A percentile compares a stretch with the other conserved stretches of the same genome.
phyloP scores from a whole-genome alignment of 306 rosid genomes.

The Casuarina equisetifolia region DNA sequence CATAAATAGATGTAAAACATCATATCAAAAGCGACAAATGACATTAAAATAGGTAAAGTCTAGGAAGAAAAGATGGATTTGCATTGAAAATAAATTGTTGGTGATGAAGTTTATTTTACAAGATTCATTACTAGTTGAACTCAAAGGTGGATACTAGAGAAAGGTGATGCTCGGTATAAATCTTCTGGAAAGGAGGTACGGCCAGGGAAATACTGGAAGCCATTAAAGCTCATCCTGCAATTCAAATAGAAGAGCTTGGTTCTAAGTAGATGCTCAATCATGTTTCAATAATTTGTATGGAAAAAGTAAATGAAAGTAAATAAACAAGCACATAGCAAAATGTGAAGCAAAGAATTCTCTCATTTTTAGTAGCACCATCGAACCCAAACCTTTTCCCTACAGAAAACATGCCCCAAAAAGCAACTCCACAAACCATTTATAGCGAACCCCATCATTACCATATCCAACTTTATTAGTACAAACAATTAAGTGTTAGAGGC shows the following conservation, averaged over 20 bases:
- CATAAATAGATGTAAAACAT: too few relatives aligned
- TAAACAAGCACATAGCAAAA: not conserved
- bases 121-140: not conserved
- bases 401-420: not conserved
- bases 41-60: too few relatives aligned
- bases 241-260: conserved; percentile 20
- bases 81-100: not conserved
- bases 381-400: not conserved
- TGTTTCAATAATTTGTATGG: not conserved
- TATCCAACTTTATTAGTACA: too few relatives aligned
- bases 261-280: not conserved
- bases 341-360: not conserved
- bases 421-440: not conserved
- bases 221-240: conserved; percentile 81
- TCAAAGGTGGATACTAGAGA: not conserved
- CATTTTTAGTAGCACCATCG: not conserved
- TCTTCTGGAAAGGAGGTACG: not conserved
- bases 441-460: too few relatives aligned
- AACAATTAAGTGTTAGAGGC: too few relatives aligned
- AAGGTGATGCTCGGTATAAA: not conserved
- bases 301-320: not conserved
- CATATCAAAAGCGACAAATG: too few relatives aligned
- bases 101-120: not conserved
- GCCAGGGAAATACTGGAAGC: conserved; percentile 1
- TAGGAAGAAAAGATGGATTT: too few relatives aligned